phyloP scores from a whole-genome alignment of 1,284 basidiomycete genomes.

The Pseudomicrostroma phylloplanum region DNA sequence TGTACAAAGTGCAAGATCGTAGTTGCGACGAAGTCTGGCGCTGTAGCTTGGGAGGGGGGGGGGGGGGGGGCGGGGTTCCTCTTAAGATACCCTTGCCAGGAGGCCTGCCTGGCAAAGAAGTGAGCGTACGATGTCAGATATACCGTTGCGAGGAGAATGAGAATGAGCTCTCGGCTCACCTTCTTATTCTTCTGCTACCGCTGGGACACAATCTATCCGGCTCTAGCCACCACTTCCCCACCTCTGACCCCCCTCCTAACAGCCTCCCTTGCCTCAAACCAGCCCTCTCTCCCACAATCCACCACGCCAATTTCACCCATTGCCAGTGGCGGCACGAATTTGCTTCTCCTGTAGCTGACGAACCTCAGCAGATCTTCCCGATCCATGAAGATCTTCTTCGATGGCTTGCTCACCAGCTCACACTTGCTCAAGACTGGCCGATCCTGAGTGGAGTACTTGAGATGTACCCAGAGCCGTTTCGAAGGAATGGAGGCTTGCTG shows the following conservation, averaged over 20 bases:
- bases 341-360: constrained; percentile 54
- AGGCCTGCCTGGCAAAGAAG: too few species aligned
- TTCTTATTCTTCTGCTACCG: too few species aligned
- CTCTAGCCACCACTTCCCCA: constrained; percentile 51
- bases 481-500: constrained; percentile 51
- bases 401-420: constrained; percentile 69
- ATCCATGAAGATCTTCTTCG: constrained; percentile 68
- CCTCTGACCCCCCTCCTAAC: constrained; percentile 45
- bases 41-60: too few species aligned
- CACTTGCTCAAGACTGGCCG: constrained; percentile 68
- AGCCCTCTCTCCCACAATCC: constrained; percentile 58
- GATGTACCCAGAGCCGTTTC: constrained; percentile 68
- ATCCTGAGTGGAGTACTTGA: constrained; percentile 76
- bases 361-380: constrained; percentile 65
- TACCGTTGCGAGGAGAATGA: too few species aligned
- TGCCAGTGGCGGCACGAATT: constrained; percentile 66
- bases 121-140: too few species aligned
- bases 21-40: too few species aligned
- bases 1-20: too few species aligned
- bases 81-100: too few species aligned
- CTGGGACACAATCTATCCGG: constrained; percentile 1
- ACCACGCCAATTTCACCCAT: constrained; percentile 83
- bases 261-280: constrained; percentile 53
- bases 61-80: too few species aligned
- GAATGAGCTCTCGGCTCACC: too few species aligned